Evolutionary conservation across 345 rosid genomes (phyloP).

Genomic region (Pugionium cornutum): DNA sequence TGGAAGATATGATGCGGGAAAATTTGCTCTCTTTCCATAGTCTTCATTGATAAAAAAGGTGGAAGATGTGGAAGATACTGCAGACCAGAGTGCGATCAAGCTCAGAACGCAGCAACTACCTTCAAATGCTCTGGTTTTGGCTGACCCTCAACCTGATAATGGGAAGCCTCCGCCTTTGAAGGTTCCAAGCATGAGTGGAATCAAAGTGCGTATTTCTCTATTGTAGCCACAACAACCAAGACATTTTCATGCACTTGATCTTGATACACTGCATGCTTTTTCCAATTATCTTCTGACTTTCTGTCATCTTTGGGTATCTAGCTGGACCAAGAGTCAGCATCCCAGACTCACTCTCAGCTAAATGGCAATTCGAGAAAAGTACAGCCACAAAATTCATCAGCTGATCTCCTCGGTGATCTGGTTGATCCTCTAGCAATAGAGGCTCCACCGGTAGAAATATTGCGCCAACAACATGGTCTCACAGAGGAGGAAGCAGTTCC

Average conservation of each 20-base stretch:
- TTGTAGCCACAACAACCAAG: constrained; percentile 11
- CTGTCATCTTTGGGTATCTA: constrained; percentile 26
- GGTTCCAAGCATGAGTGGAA: constrained; percentile 61
- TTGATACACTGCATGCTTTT: constrained; percentile 6
- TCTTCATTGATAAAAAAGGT: constrained; percentile 89
- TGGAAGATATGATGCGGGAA: constrained; percentile 13
- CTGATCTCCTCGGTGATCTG: constrained; percentile 79
- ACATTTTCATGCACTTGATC: constrained; percentile 9
- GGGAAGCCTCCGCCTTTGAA: constrained; percentile 67
- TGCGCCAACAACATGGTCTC: constrained; percentile 48
- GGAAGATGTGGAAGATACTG: constrained; percentile 87
- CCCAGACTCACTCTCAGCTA: constrained; percentile 45
- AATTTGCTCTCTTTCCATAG: constrained; percentile 41
- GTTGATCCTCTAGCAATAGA: constrained; percentile 90
- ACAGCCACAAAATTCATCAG: constrained; percentile 60
- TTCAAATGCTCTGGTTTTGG: constrained; percentile 90
- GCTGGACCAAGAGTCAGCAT: constrained; percentile 56
- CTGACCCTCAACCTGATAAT: constrained; percentile 65
- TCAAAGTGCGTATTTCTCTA: constrained; percentile 49
- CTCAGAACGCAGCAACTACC: constrained; percentile 88
- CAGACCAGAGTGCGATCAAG: constrained; percentile 98
- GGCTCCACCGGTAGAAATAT: constrained; percentile 63
- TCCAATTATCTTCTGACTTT: constrained; percentile 22
- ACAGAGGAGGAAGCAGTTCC: constrained; percentile 52
- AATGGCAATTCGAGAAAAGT: constrained; percentile 58